Percentiles rank a stretch among this genome's conserved stretches.
Conservation (phyloP, 1,284 basidiomycete species). For the Microbotryum intermedium region DNA sequence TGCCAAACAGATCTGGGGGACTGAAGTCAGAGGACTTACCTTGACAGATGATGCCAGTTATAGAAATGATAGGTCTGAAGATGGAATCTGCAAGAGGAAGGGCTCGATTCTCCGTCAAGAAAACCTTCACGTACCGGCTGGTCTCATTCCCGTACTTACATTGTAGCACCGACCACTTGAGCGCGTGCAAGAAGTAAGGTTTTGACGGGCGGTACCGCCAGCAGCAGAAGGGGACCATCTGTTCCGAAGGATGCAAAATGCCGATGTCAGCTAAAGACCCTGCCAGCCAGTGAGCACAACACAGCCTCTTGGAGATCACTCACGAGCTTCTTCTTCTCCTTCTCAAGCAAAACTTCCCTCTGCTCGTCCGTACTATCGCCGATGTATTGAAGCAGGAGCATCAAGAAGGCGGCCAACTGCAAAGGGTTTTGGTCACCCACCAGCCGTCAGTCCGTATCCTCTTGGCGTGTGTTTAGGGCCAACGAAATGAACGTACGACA, state of each 20-base stretch:
- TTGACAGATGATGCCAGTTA: conserved; percentile 62
- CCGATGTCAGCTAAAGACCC: neutral
- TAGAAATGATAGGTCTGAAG: conserved; percentile 45
- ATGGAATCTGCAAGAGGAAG: neutral
- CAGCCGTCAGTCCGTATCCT: neutral
- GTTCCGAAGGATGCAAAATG: too few relatives aligned
- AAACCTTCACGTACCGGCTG: too few relatives aligned
- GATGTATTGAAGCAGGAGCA: conserved; percentile 76
- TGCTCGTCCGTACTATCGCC: conserved; percentile 56
- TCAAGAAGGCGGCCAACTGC: conserved; percentile 36
- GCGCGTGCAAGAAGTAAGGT: conserved; percentile 78
- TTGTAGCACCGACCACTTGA: conserved; percentile 61
- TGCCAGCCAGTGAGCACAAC: neutral
- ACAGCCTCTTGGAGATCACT: neutral
- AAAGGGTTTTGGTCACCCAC: neutral
- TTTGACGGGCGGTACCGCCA: conserved; percentile 74
- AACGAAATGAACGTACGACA: conserved; percentile 7
- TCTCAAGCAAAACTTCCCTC: conserved; percentile 54
- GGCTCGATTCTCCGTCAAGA: too few relatives aligned
- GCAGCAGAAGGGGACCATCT: conserved; percentile 52
- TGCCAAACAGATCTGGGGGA: too few relatives aligned
- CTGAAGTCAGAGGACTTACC: too few relatives aligned
- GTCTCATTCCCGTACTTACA: conserved; percentile 47
- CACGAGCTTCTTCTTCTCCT: conserved; percentile 61
- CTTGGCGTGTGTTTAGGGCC: neutral